These are phyloP conservation scores for Gymnopilus junonius DNA, from an alignment of 768 basidiomycete species.

Conservation along the genomic window DNA sequence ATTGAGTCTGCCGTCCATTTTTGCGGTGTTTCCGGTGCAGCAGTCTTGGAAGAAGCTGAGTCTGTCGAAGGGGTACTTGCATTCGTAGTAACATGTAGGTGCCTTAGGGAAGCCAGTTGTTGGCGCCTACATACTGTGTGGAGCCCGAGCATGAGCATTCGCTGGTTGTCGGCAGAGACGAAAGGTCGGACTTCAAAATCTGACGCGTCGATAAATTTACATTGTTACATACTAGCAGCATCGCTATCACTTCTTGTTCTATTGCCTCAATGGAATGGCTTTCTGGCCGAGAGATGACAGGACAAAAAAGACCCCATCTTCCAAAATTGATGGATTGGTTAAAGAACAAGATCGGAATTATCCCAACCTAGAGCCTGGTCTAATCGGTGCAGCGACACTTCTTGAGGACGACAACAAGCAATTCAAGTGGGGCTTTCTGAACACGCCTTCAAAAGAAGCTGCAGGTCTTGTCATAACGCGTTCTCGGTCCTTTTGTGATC, in stretches of 20 bases:
- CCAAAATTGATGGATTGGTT: constrained; percentile 9
- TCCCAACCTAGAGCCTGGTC: constrained; percentile 61
- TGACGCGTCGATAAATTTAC: background rate
- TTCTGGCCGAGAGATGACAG: constrained; percentile 66
- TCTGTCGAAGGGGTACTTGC: constrained; percentile 33
- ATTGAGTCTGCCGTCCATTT: constrained; percentile 89
- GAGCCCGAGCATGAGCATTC: constrained; percentile 52
- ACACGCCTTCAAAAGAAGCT: constrained; percentile 30
- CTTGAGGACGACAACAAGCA: constrained; percentile 40
- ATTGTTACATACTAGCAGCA: background rate
- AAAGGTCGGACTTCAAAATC: constrained; percentile 32
- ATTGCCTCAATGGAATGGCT: constrained; percentile 66
- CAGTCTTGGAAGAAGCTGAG: constrained; percentile 25
- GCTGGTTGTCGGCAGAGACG: constrained; percentile 10
- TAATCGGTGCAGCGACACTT: constrained; percentile 61
- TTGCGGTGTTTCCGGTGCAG: constrained; percentile 30
- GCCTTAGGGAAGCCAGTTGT: constrained; percentile 37
- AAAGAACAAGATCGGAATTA: constrained; percentile 42
- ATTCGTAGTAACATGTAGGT: constrained; percentile 47
- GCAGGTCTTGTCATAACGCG: constrained; percentile 9
- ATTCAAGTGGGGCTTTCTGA: constrained; percentile 57
- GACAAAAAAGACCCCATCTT: constrained; percentile 23
- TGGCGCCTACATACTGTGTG: constrained; percentile 49
- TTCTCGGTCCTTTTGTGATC: background rate
- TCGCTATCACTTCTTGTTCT: background rate